Evolutionary conservation across 1,139 yeast genomes (phyloP).

Genomic region (Cylindricascospora bacillispora): DNA sequence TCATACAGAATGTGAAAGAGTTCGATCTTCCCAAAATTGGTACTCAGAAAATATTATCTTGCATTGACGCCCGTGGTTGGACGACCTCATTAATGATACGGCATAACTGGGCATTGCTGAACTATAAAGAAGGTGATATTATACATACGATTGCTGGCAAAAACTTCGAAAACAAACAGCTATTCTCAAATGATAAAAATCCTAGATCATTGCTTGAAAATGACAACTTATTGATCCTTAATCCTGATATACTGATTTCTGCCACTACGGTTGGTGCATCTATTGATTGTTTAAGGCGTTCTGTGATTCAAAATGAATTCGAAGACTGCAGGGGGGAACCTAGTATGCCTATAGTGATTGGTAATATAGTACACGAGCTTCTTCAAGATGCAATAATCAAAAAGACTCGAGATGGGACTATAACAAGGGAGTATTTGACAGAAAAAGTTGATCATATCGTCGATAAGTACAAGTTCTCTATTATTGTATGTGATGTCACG

Average conservation of each 20-base stretch:
- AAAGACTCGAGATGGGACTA: constrained; percentile 24
- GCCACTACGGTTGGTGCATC: constrained; percentile 78
- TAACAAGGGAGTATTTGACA: constrained; percentile 33
- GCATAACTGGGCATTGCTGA: constrained; percentile 37
- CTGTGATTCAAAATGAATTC: constrained; percentile 47
- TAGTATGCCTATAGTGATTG: constrained; percentile 53
- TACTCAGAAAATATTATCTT: constrained; percentile 39
- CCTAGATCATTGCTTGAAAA: constrained; percentile 40
- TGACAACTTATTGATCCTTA: constrained; percentile 54
- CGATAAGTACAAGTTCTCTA: constrained; percentile 33
- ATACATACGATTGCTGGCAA: constrained; percentile 45
- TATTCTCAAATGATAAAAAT: constrained; percentile 21
- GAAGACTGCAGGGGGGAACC: constrained; percentile 40
- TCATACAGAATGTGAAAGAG: constrained; percentile 28
- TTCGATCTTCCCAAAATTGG: constrained; percentile 25
- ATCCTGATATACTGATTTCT: constrained; percentile 72
- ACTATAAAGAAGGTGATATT: constrained; percentile 37
- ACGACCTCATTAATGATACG: constrained; percentile 34
- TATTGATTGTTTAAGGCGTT: constrained; percentile 56
- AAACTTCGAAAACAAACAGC: constrained; percentile 24
- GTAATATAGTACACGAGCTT: constrained; percentile 66
- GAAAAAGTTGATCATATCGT: constrained; percentile 36
- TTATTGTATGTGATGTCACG: constrained; percentile 45
- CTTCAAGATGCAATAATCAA: constrained; percentile 54
- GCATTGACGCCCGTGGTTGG: constrained; percentile 28